Conservation (phyloP, 306 rosid genomes). For the Prunus mume region DNA sequence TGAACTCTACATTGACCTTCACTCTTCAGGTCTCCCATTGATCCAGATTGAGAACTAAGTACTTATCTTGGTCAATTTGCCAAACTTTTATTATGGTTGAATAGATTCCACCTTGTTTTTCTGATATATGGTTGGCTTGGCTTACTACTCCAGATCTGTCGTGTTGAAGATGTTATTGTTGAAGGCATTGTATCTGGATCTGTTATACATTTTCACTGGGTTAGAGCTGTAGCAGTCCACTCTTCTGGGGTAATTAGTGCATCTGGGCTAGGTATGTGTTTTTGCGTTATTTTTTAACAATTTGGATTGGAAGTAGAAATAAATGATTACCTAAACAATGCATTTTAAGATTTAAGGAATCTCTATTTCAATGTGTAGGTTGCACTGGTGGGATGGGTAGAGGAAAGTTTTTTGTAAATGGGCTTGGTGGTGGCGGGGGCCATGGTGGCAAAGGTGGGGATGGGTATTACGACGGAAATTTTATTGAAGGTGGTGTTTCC, state of each 20-base stretch:
- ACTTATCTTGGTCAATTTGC: constrained; percentile 32
- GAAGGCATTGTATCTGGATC: constrained; percentile 85
- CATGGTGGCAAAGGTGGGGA: constrained; percentile 98
- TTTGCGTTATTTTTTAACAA: constrained; percentile 2
- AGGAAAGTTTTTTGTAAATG: constrained; percentile 62
- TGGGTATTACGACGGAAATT: constrained; percentile 73
- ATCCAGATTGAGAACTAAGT: constrained; percentile 32
- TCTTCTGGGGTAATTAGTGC: constrained; percentile 67
- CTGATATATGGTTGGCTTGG: constrained; percentile 30
- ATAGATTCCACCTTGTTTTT: constrained; percentile 10
- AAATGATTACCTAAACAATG: not conserved
- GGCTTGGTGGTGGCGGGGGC: constrained; percentile 89
- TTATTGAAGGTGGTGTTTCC: constrained; percentile 73
- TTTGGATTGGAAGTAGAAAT: not conserved
- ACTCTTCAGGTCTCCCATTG: constrained; percentile 86
- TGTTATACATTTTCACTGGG: constrained; percentile 88
- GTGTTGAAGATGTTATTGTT: constrained; percentile 75
- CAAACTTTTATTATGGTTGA: constrained; percentile 7
- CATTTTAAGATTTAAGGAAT: not conserved
- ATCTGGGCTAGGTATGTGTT: constrained; percentile 77
- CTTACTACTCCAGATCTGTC: constrained; percentile 72
- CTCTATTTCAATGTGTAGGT: constrained; percentile 48
- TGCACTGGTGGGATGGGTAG: constrained; percentile 85
- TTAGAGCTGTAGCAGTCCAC: constrained; percentile 57
- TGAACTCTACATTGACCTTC: constrained; percentile 90